Evolutionary conservation across 2,329 filamentous ascomycete genomes (phyloP).

Genomic region (Fusarium torreyae): DNA sequence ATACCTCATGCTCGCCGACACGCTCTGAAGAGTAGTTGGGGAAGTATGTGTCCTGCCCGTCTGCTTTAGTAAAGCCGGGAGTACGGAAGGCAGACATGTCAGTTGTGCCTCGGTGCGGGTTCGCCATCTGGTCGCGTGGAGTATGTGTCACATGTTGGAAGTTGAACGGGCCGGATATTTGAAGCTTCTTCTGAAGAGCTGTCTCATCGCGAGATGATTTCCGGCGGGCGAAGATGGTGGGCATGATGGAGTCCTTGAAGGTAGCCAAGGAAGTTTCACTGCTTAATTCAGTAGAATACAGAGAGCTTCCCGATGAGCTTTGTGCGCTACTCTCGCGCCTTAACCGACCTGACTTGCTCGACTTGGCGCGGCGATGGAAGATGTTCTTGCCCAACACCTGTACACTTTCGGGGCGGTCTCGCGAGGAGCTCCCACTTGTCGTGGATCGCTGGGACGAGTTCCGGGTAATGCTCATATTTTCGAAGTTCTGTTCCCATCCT

Average conservation of each 20-base stretch:
- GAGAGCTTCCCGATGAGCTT: conserved; percentile 63
- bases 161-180: conserved; percentile 76
- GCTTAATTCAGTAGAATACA: conserved; percentile 63
- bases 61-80: conserved; percentile 46
- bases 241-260: conserved; percentile 63
- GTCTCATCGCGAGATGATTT: conserved; percentile 58
- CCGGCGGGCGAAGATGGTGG: conserved; percentile 67
- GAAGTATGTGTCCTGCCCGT: conserved; percentile 61
- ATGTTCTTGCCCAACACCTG: conserved; percentile 73
- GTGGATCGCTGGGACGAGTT: conserved; percentile 71
- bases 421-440: conserved; percentile 65
- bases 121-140: conserved; percentile 63
- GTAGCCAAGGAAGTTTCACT: conserved; percentile 53
- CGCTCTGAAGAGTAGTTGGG: conserved; percentile 60
- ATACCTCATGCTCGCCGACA: conserved; percentile 34
- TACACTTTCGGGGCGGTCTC: conserved; percentile 71
- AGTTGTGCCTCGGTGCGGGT: conserved; percentile 58
- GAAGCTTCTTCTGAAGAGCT: conserved; percentile 58
- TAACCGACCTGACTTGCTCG: conserved; percentile 59
- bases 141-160: conserved; percentile 77
- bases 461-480: conserved; percentile 66
- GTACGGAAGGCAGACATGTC: conserved; percentile 61
- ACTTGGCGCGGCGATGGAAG: conserved; percentile 67
- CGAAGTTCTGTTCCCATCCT: conserved; percentile 66
- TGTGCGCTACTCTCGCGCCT: conserved; percentile 65